Conservation (phyloP, 208 protist species). For the Plasmodiophora brassicae region DNA sequence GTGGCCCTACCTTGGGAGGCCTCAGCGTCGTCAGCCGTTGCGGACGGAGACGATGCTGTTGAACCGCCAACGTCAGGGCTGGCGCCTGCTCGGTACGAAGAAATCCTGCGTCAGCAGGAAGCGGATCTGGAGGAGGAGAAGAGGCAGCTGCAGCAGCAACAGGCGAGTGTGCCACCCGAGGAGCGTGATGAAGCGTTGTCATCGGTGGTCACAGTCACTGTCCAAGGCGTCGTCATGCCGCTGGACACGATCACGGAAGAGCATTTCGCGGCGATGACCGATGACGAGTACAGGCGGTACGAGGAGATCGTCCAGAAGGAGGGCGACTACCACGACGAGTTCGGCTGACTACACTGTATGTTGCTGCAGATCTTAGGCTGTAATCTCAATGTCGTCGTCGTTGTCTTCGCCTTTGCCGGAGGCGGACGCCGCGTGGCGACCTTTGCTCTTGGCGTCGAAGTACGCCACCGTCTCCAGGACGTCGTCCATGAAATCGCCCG, state of each 20-base stretch:
- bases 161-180: neutral
- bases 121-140: neutral
- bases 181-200: neutral
- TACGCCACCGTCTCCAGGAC: conserved; percentile 26
- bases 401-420: too few relatives aligned
- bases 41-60: neutral
- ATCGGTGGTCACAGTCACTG: neutral
- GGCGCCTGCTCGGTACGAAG: neutral
- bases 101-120: neutral
- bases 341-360: neutral
- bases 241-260: neutral
- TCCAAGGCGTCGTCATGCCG: neutral
- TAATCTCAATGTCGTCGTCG: too few relatives aligned
- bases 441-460: conserved; percentile 24
- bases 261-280: neutral
- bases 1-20: neutral
- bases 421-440: too few relatives aligned
- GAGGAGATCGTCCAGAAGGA: neutral
- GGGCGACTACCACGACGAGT: neutral
- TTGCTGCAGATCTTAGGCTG: too few relatives aligned
- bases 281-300: neutral
- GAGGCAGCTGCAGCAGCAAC: neutral
- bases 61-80: neutral
- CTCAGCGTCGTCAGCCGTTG: neutral
- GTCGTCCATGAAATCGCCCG: conserved; percentile 37